Evolutionary conservation across 169 alveolate genomes (phyloP), one percentile per base, ranked within the genome.

Genomic region (Miamiensis avidus): DNA sequence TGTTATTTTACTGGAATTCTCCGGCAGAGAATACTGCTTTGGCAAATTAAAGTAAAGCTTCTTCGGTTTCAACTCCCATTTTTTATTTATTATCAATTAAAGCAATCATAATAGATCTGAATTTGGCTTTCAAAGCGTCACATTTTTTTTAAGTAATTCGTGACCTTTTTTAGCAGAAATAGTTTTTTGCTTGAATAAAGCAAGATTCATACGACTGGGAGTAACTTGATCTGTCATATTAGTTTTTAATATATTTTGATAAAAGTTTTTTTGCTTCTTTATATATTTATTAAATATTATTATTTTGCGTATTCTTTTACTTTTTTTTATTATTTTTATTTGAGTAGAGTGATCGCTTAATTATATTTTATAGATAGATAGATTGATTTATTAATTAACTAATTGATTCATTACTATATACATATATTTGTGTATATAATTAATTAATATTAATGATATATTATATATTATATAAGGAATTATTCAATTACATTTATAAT

Each of bases 81-180:
- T 85, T 86, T 88, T 92, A 88, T 79, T 94, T 94, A 29, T 91
- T 90, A 26, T 93, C 95, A 49, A 93, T 81, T 75, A 94, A 90
- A 76, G 92, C 89, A 34, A 90, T 78, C 89, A 93, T 91, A 64
- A 91, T 89, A 33, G 92, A 91, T 88, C 95, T 88, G 90, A 92
- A 94, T 65, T 91, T 90, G 73, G 93, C 91, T 87, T 94, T 94
- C 69, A 94, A 88, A 31, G 96, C 96, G 90, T 94, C 97, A 27
- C 95, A 89, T 82, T 94, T 94, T 91, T 93, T 87, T 94, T 94
- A 64, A 94, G 87, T 31, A 94, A 82, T 78, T 94, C 97, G 77
- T 91, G 94, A 28, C 97, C 97, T 82, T 94, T 94, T 88, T 91
- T 91, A 31, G 97, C 97, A 32, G 95, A 94, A 30, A 85, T 82